Percentiles rank a stretch among this genome's conserved stretches.
Conservation (phyloP, 2,329 filamentous ascomycete species). For the Cladophialophora chaetospira region DNA sequence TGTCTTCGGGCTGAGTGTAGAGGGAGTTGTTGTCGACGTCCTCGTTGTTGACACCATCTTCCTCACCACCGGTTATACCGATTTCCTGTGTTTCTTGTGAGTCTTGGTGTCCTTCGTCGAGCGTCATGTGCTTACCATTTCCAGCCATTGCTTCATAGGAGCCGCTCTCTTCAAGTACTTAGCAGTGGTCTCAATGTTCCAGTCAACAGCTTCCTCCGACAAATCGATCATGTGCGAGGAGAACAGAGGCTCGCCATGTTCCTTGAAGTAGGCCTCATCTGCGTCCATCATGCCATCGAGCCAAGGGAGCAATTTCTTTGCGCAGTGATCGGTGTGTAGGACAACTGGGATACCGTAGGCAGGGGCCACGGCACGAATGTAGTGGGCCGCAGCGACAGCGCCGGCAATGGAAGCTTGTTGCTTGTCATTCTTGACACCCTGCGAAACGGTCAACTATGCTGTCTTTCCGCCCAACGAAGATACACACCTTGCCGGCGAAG, state of each 20-base stretch:
- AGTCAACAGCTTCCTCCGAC: conserved; percentile 85
- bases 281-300: conserved; percentile 93
- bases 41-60: conserved; percentile 99
- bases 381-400: conserved; percentile 86
- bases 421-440: conserved; percentile 77
- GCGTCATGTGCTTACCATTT: conserved; percentile 69
- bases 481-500: conserved; percentile 78
- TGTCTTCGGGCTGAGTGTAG: conserved; percentile 97
- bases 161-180: conserved; percentile 92
- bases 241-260: conserved; percentile 88
- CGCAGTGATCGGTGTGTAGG: conserved; percentile 97
- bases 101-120: neutral
- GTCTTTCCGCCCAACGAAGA: neutral
- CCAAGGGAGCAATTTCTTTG: conserved; percentile 99
- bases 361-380: conserved; percentile 85
- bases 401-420: conserved; percentile 89
- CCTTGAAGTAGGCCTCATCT: conserved; percentile 94
- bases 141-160: conserved; percentile 97
- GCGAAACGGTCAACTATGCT: conserved; percentile 11
- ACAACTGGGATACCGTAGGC: conserved; percentile 87
- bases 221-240: conserved; percentile 98
- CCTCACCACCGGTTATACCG: conserved; percentile 94
- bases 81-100: conserved; percentile 62
- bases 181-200: conserved; percentile 89
- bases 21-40: conserved; percentile 93